Evolutionary conservation across 108 stramenopile species (phyloP), one percentile per base, ranked within the genome.

Genomic region (Fragilaria crotonensis): DNA sequence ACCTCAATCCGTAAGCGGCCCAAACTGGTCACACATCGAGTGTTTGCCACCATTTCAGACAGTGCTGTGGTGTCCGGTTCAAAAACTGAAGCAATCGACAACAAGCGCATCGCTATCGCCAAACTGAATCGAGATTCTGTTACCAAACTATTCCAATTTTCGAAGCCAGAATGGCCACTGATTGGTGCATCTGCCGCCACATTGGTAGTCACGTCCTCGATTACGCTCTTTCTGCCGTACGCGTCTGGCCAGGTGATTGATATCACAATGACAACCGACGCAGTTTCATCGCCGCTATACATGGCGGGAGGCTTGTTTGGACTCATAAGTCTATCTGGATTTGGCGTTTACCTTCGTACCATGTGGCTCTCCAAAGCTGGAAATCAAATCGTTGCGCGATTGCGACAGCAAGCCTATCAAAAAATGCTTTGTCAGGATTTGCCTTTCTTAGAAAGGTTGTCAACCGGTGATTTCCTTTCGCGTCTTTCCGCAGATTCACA

Each of bases 391-490:
- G 87, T 89, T 4, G 57, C 79, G 3, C 67, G 85, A 5, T 64
- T 90, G 30, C 72, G 85, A 36, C 68, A 64, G 52, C 70, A 60
- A 26, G 61, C 87, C 1, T 94, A 84, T 60, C 53, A 70, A 14
- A 67, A 75, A 14, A 69, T 87, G 2, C 52, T 94, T 18, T 48
- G 63, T 20, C 89, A 94, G 69, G 93, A 94, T 41, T 54, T 75
- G 21, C 64, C 78, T 14, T 90, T 76, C 62, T 80, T 90, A 45
- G 93, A 94, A 73, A 3, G 2, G 44, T 66, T 32, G 5, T 66
- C 60, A 20, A 78, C 84, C 11, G 93, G 93, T 1, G 89, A 94
- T 60, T 68, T 94, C 21, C 32, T 90, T 3, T 89, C 89, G n/a
- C 61, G 89, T 45, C 66, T 94, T 22, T 70, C 93, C 0, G 68